Evolutionary conservation across 805 yeast species (phyloP), one percentile per base, ranked within the genome.

Genomic region (Hanseniaspora mollemarum): DNA sequence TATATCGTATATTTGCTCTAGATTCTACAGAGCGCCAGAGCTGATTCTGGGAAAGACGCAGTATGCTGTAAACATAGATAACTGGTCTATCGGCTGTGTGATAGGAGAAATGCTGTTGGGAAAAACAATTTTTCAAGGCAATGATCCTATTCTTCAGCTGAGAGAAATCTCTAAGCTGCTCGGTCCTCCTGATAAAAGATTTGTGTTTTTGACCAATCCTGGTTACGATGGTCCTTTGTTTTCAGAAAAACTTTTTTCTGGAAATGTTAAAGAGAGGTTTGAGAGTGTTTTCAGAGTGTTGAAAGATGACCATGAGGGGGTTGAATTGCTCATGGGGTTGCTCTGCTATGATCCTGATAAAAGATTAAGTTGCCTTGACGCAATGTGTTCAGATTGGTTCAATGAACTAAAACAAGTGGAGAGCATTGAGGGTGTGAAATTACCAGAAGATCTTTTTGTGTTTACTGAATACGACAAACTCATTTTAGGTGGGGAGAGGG

Each of bases 61-160:
- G 35, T 92, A 92, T 65, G 78, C 94, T 3, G 81, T 94, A 2
- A 85, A 87, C 61, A 90, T 92, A 53, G 99, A 92, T 65, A 83
- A 88, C 60, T 92, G 99, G 99, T 95, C 96, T 16, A 71, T 90
- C 54, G 99, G 97, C 1, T 90, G 98, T 70, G 95, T 92, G 32
- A 69, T 92, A 54, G 96, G 96, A 13, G 98, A 92, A 67, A 81
- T 92, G 85, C 73, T 83, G 52, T 74, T 87, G 55, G 96, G 96
- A 15, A 81, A 78, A 62, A 95, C 97, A 0, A 78, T 92, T n/a
- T 92, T 92, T 70, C 95, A 88, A 67, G 97, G 98, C 42, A 85
- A 80, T 58, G 82, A 84, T 54, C 95, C 95, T 46, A 76, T 81
- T 62, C 74, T 86, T 55, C 98, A 92, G 66, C 71, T 92, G 55